Conservation (phyloP, 805 yeast genomes). For the Ogataea methylovora region DNA sequence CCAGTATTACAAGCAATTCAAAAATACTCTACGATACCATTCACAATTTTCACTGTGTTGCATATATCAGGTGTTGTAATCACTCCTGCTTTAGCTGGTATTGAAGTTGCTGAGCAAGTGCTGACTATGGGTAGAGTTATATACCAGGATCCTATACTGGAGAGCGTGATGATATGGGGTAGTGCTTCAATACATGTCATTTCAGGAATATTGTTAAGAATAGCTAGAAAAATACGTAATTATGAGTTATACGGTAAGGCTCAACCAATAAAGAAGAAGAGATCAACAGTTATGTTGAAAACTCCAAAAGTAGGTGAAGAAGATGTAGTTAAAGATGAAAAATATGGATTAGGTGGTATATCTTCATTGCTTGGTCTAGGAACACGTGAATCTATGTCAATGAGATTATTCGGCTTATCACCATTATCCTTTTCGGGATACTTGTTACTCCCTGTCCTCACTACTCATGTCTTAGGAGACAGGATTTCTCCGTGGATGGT, state of each 20-base stretch:
- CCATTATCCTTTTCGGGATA: constrained; percentile 60
- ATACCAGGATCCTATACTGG: constrained; percentile 49
- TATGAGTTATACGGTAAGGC: constrained; percentile 1
- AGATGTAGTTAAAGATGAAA: constrained; percentile 24
- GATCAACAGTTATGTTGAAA: not conserved
- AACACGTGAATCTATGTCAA: constrained; percentile 36
- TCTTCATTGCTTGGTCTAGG: constrained; percentile 50
- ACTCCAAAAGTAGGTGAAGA: too few relatives aligned
- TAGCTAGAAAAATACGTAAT: constrained; percentile 18
- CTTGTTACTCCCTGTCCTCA: constrained; percentile 34
- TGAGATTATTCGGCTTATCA: constrained; percentile 37
- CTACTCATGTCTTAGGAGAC: constrained; percentile 39
- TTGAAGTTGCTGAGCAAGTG: constrained; percentile 40
- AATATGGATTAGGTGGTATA: constrained; percentile 58
- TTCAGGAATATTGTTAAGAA: constrained; percentile 43
- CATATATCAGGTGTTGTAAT: constrained; percentile 49
- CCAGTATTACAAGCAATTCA: constrained; percentile 30
- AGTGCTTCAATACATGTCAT: constrained; percentile 40
- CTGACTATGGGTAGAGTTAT: constrained; percentile 54
- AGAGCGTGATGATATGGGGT: constrained; percentile 39
- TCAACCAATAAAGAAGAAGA: constrained; percentile 4
- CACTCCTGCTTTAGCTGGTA: constrained; percentile 42
- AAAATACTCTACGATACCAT: constrained; percentile 53
- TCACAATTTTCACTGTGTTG: constrained; percentile 47
- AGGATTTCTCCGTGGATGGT: constrained; percentile 43